phyloP scores from a whole-genome alignment of 768 basidiomycete genomes.

The Xerocomus potaroensis region DNA sequence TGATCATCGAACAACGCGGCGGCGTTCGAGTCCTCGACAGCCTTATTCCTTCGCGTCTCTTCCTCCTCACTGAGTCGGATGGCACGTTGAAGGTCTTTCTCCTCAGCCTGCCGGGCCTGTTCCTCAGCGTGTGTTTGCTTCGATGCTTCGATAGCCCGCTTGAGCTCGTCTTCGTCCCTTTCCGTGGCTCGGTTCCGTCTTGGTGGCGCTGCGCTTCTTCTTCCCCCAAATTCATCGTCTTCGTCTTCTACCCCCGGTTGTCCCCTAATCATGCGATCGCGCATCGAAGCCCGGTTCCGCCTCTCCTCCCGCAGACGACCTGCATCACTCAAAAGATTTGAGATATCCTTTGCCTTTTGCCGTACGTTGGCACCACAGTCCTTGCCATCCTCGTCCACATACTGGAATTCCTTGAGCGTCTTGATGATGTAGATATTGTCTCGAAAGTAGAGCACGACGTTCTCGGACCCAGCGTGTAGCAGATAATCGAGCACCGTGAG shows the following conservation, averaged over 20 bases:
- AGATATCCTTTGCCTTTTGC: constrained; percentile 98
- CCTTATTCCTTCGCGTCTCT: constrained; percentile 68
- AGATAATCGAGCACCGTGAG: constrained; percentile 94
- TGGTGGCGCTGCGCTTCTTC: constrained; percentile 14
- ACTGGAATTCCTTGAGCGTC: constrained; percentile 98
- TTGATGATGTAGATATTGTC: constrained; percentile 98
- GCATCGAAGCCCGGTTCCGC: constrained; percentile 81
- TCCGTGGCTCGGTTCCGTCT: constrained; percentile 23
- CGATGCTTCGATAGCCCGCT: constrained; percentile 84
- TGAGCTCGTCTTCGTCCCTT: constrained; percentile 79
- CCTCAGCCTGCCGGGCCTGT: constrained; percentile 57
- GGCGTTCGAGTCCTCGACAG: constrained; percentile 70
- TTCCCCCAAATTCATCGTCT: not conserved
- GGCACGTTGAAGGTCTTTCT: constrained; percentile 80
- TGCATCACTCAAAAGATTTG: constrained; percentile 86
- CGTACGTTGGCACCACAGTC: constrained; percentile 98
- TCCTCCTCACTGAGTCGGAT: constrained; percentile 88
- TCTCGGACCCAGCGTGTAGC: constrained; percentile 94
- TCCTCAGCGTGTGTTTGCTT: constrained; percentile 72
- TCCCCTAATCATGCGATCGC: constrained; percentile 86
- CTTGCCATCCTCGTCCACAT: constrained; percentile 89
- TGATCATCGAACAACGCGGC: constrained; percentile 82
- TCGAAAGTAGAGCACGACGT: constrained; percentile 96
- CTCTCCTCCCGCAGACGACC: constrained; percentile 82
- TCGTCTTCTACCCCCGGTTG: constrained; percentile 37